Base-by-base conservation (phyloP, 768 basidiomycete genomes). In the Tylopilus cervinicoccineus region DNA sequence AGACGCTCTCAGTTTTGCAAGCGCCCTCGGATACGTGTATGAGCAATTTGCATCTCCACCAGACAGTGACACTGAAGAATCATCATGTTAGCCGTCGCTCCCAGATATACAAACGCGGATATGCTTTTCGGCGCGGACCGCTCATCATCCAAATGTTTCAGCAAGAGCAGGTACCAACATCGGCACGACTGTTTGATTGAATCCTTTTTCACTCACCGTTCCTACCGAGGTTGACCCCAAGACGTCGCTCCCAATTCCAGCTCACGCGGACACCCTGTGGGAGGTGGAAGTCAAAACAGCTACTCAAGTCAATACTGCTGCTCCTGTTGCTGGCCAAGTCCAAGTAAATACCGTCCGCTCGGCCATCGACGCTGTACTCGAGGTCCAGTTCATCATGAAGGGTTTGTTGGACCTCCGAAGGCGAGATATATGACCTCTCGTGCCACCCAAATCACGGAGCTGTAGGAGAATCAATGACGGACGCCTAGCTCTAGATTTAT, bases 281-380 rank as follows among this genome's bases (percentile, higher is more conserved):
- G 85, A 91, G 62, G 88, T 93, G 31, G 86, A 92, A 69, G 88
- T 90, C 42, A 90, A 87, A 64, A 89, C 89, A 1, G 86, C 88
- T 2, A 73, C 76, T 3, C 90, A 90, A 6, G 80, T 87, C 37
- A 79, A 85, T 14, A 88, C 87, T 49, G 86, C 83, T 0, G 64
- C 56, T 20, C 50, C 64, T 24, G 49, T 44, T 28, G 40, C 48
- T 26, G 62, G 65, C 17, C 65, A 69, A 36, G 54, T 63, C 9
- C 87, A 84, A 62, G 83, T 85, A 51, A 84, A 78, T 3, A 89
- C 88, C 5, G 72, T 91, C n/a, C 79, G 76, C 47, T 73, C 75
- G 14, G 76, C 80, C 9, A 80, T 88, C 26, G 83, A 89, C 16
- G 84, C 84, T 3, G 83, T 92, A 1, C 76, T 91, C 1, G 85